Evolutionary conservation across 2,329 filamentous ascomycete genomes (phyloP).

Genomic region (Sporothrix schenckii): DNA sequence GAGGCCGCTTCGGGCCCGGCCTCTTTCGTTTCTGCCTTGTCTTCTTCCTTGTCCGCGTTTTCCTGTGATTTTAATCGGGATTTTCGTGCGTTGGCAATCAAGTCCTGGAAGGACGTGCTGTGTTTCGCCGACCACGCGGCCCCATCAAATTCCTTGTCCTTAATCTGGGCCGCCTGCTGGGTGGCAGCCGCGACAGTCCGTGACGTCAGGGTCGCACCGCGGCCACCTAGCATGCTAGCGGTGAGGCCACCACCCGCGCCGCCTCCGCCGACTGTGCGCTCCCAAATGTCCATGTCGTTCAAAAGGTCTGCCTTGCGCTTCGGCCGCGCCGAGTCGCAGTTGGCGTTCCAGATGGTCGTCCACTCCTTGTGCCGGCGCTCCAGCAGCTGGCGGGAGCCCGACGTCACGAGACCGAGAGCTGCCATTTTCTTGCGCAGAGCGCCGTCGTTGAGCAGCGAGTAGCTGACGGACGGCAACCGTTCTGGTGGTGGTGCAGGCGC

Average conservation of each 20-base stretch:
- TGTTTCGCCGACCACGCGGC: constrained; percentile 74
- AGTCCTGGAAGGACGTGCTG: constrained; percentile 71
- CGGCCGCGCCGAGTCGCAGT: constrained; percentile 80
- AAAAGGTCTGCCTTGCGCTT: constrained; percentile 72
- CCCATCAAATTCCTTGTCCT: constrained; percentile 86
- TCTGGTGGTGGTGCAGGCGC: constrained; percentile 49
- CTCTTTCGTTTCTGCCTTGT: background rate
- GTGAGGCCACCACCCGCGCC: constrained; percentile 38
- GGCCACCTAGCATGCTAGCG: constrained; percentile 37
- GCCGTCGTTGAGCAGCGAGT: constrained; percentile 80
- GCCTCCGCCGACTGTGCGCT: constrained; percentile 70
- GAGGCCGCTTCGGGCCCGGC: background rate
- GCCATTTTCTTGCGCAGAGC: constrained; percentile 77
- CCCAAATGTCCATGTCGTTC: constrained; percentile 82
- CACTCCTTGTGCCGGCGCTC: constrained; percentile 87
- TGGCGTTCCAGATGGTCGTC: constrained; percentile 95
- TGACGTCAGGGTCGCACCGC: constrained; percentile 24
- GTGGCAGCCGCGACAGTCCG: constrained; percentile 35
- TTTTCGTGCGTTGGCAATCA: constrained; percentile 75
- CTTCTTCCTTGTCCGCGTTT: constrained; percentile 38
- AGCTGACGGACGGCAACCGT: constrained; percentile 78
- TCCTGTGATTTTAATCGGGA: constrained; percentile 50
- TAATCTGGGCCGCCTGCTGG: constrained; percentile 58
- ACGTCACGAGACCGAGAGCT: constrained; percentile 75
- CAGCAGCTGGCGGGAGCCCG: constrained; percentile 69